A percentile compares a stretch with the other conserved stretches of the same genome.
Conservation (phyloP, 768 basidiomycete genomes). For the Termitomyces heimii region DNA sequence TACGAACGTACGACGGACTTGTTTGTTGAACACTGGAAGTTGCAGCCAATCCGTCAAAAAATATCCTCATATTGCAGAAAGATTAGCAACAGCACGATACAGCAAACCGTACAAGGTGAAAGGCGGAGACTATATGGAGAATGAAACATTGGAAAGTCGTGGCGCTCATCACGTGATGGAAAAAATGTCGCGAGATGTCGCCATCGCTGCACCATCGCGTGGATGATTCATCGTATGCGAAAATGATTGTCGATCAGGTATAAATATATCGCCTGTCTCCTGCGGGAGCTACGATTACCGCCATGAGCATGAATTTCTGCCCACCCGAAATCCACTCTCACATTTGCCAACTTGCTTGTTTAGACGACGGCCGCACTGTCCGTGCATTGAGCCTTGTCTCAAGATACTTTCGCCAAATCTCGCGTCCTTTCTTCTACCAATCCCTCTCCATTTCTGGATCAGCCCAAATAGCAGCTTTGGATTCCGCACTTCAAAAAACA, state of each 20-base stretch:
- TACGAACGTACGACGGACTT: no score
- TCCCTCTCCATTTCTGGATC: conserved; percentile 28
- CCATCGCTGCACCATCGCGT: conserved; percentile 17
- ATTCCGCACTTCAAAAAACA: conserved; percentile 22
- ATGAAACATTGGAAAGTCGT: background rate
- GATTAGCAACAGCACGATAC: background rate
- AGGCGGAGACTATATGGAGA: background rate
- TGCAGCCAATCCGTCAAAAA: no score
- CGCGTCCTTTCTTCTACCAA: conserved; percentile 33
- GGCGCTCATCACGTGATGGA: conserved; percentile 9
- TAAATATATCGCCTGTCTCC: background rate
- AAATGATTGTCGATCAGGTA: background rate
- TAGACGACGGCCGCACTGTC: conserved; percentile 31
- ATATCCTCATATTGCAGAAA: background rate
- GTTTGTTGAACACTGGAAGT: background rate
- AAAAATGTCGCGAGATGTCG: conserved; percentile 18
- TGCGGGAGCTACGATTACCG: background rate
- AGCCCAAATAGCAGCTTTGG: conserved; percentile 20
- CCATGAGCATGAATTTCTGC: conserved; percentile 25
- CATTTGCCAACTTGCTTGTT: conserved; percentile 36
- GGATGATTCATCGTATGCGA: background rate
- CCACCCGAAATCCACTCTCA: conserved; percentile 41
- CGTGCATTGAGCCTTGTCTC: conserved; percentile 33
- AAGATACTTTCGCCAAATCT: conserved; percentile 30
- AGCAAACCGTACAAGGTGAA: background rate